Percentiles rank a stretch among this genome's conserved stretches.
Conservation (phyloP, 768 basidiomycete genomes). For the Pseudohyphozyma bogoriensis region DNA sequence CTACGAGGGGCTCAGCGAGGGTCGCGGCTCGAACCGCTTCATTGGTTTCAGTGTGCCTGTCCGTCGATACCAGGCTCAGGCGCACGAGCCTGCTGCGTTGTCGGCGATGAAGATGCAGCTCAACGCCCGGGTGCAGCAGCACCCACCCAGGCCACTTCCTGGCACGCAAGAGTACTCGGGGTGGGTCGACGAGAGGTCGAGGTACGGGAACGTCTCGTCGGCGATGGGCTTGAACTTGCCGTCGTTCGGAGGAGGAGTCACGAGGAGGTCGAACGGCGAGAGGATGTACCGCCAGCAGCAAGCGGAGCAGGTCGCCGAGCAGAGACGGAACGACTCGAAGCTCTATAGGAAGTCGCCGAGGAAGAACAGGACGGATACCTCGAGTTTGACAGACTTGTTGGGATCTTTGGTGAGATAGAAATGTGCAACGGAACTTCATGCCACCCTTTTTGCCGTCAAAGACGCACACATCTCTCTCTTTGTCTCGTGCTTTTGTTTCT, state of each 20-base stretch:
- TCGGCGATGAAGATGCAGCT: constrained; percentile 6
- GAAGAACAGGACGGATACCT: background rate
- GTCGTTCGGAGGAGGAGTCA: too few species aligned
- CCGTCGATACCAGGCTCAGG: constrained; percentile 4
- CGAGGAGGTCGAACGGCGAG: too few species aligned
- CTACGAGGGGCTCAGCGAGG: background rate
- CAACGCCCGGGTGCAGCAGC: background rate
- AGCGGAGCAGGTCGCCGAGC: background rate
- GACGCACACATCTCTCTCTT: too few species aligned
- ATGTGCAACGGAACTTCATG: too few species aligned
- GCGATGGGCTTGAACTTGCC: too few species aligned
- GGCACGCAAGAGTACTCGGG: constrained; percentile 19
- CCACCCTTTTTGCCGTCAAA: too few species aligned
- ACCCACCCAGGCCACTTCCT: background rate
- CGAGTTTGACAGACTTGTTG: background rate
- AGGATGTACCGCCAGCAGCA: too few species aligned
- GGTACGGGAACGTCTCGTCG: background rate
- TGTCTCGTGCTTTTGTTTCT: too few species aligned
- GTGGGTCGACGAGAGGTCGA: background rate
- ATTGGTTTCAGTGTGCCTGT: too few species aligned
- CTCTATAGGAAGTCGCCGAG: background rate
- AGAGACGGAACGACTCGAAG: background rate
- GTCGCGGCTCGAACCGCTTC: background rate
- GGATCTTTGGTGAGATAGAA: background rate
- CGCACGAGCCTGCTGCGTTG: constrained; percentile 20